Evolutionary conservation across 352 stramenopile genomes (phyloP).

Genomic region (Phytophthora constricta): DNA sequence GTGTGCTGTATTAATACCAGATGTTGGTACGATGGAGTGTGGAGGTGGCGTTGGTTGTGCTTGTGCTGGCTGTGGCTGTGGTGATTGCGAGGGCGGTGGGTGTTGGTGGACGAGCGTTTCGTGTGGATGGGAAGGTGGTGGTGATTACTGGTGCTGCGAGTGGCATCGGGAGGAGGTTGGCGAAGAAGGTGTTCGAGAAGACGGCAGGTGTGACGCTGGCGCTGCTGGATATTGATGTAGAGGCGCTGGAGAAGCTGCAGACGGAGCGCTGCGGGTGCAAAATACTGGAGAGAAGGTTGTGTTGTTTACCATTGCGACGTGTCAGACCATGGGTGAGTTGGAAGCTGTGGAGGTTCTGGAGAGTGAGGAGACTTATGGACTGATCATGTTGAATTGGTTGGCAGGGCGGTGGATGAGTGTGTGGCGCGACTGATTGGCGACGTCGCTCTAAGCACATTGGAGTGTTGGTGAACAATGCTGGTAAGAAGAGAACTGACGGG

Average conservation of each 20-base stretch:
- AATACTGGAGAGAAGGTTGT: constrained; percentile 23
- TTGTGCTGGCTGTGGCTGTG: constrained; percentile 17
- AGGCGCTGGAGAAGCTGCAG: constrained; percentile 41
- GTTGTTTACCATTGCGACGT: constrained; percentile 68
- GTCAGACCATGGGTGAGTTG: constrained; percentile 60
- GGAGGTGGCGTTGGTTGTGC: neutral
- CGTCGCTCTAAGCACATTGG: constrained; percentile 51
- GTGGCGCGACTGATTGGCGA: constrained; percentile 34
- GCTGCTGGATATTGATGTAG: constrained; percentile 68
- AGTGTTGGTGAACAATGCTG: constrained; percentile 71
- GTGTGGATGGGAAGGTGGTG: constrained; percentile 55
- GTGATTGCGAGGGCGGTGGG: constrained; percentile 5
- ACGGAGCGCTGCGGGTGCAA: constrained; percentile 20
- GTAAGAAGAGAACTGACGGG: no score
- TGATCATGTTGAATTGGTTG: neutral
- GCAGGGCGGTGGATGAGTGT: constrained; percentile 21
- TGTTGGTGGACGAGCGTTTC: constrained; percentile 32
- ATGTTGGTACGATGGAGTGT: no score
- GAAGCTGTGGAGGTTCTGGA: neutral
- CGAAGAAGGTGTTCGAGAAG: constrained; percentile 37
- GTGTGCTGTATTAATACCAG: no score
- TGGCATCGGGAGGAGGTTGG: constrained; percentile 62
- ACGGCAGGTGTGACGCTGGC: constrained; percentile 48
- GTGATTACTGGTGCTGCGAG: constrained; percentile 71
- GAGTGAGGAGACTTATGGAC: no score